Conservation (phyloP, 1,284 basidiomycete species). For the Microbotryomycetes sp. region DNA sequence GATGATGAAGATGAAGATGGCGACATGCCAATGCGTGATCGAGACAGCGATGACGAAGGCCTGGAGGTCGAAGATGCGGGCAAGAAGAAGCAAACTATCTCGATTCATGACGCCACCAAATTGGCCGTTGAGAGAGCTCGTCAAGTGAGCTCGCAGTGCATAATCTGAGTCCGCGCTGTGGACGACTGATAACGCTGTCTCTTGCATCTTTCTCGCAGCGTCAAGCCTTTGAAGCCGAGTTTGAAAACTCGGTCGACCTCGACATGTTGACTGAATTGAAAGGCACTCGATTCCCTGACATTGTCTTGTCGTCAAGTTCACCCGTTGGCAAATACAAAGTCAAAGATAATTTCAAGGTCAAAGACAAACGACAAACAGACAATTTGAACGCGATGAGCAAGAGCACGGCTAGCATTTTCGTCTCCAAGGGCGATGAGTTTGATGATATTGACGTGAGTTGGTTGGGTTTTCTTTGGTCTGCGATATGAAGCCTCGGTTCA, state of each 20-base stretch:
- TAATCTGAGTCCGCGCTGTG: not conserved
- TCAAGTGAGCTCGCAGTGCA: not conserved
- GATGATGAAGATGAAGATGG: slow-evolving; percentile 5
- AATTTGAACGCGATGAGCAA: too few species aligned
- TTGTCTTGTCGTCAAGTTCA: too few species aligned
- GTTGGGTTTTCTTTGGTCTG: too few species aligned
- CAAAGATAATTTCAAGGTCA: not conserved
- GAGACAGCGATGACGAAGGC: slow-evolving; percentile 1
- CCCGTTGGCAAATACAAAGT: not conserved
- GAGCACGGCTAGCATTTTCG: too few species aligned
- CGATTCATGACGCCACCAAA: not conserved
- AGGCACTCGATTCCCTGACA: too few species aligned
- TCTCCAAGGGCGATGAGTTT: not conserved
- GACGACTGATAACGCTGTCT: not conserved
- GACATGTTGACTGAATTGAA: too few species aligned
- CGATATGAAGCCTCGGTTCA: too few species aligned
- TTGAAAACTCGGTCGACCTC: not conserved
- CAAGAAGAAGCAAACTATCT: not conserved
- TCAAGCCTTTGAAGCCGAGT: not conserved
- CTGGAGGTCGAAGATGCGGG: not conserved
- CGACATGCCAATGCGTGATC: not conserved
- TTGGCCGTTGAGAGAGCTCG: not conserved
- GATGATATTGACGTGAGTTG: not conserved
- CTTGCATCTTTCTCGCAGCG: not conserved
- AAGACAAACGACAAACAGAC: too few species aligned